Conservation (phyloP, 2,329 filamentous ascomycete genomes). For the Fusarium equiseti region DNA sequence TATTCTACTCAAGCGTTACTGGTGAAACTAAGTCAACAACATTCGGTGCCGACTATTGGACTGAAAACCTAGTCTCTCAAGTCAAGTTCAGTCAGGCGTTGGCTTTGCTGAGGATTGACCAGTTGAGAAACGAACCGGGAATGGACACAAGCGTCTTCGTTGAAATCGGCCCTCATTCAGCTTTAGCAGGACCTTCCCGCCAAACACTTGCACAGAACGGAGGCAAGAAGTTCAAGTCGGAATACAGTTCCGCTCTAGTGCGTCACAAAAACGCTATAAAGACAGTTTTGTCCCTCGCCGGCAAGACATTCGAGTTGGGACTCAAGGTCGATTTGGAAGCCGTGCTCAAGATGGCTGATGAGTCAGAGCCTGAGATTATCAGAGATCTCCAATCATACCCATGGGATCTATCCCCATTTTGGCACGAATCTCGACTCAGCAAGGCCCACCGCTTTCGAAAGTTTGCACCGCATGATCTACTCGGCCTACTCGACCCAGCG, state of each 20-base stretch:
- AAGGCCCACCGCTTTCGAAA: constrained; percentile 14
- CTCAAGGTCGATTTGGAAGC: not conserved
- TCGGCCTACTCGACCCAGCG: constrained; percentile 8
- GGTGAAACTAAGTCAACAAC: not conserved
- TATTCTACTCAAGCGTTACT: constrained; percentile 5
- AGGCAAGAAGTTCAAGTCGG: not conserved
- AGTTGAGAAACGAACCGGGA: not conserved
- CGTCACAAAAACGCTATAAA: not conserved
- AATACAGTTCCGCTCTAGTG: not conserved
- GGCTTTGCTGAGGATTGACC: not conserved
- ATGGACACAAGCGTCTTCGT: not conserved
- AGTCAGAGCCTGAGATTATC: not conserved
- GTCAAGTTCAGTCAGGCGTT: constrained; percentile 13
- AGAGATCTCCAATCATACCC: not conserved
- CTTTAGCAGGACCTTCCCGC: not conserved
- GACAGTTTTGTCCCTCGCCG: not conserved
- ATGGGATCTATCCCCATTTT: constrained; percentile 10
- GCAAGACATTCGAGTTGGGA: not conserved
- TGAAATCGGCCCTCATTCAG: constrained; percentile 7
- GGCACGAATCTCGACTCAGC: constrained; percentile 24
- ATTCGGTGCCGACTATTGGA: constrained; percentile 2
- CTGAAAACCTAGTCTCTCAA: not conserved
- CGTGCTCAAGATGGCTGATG: not conserved
- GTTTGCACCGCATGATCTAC: constrained; percentile 22
- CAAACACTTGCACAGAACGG: not conserved